Base-by-base conservation (phyloP, 2,329 filamentous ascomycete genomes). In the Diaporthe sp. region DNA sequence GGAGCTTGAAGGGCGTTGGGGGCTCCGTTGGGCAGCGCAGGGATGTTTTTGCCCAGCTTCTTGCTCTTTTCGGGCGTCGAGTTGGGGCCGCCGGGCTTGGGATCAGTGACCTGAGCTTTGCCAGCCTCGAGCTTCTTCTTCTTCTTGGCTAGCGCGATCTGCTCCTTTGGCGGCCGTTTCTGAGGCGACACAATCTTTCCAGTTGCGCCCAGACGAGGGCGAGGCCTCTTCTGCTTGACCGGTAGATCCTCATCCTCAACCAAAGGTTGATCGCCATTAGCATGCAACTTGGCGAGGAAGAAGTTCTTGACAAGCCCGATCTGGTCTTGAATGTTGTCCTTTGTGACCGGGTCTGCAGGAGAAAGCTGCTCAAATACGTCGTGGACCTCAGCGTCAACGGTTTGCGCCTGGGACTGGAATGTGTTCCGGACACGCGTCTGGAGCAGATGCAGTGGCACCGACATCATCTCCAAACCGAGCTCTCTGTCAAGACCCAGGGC, bases 211-310 rank as follows among this genome's bases (percentile, higher is more conserved):
- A 91, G 88, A 42, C 90, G 87, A n/a, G 91, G 90, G n/a, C 90
- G 87, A 33, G 86, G 95, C 85, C 86, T 93, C 86, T 95, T 90
- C 85, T 99, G 97, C 85, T 99, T 99, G 72, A 93, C 91, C 22
- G 97, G 97, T 33, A 99, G 87, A 78, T 99, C 96, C 81, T 98
- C 95, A 84, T 99, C 97, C 86, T 99, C 97, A 70, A 97, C 87
- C 77, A 99, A 89, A 57, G 95, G 92, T 82, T 95, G 91, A 80
- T 96, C 92, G 82, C 91, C 90, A 82, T 96, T 97, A 73, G 94
- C 93, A 80, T 95, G 94, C 74, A 99, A 87, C 84, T 97, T 98
- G 79, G 92, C 92, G 75, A 95, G 91, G 87, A 98, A 98, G 89
- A 97, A 99, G 80, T 95, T 93, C 83, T 94, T 94, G 74, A 97